A percentile compares a stretch with the other conserved stretches of the same genome.
phyloP scores from a whole-genome alignment of 1,139 yeast genomes.

The Suhomyces coccinellae region DNA sequence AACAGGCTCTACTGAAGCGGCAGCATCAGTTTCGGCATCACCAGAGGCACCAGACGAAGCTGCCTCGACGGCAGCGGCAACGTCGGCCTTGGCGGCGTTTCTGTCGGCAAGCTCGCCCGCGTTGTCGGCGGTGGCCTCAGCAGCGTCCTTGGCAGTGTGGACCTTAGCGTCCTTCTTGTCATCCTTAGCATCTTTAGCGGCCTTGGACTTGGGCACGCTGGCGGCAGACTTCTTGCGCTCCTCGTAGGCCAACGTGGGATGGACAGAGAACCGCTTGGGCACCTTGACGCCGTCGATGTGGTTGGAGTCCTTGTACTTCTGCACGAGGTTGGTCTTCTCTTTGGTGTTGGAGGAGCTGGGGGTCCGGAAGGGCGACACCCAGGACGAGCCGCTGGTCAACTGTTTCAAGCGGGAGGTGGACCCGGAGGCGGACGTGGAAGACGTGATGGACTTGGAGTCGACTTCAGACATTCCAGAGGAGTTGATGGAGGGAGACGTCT shows the following conservation, averaged over 20 bases:
- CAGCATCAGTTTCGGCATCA: not conserved
- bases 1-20: not conserved
- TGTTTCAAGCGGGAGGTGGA: conserved; percentile 31
- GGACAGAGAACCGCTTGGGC: conserved; percentile 44
- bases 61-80: too few species aligned
- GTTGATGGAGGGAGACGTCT: not conserved
- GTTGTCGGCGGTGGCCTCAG: not conserved
- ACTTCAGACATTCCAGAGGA: conserved; percentile 25
- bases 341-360: conserved; percentile 16
- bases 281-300: conserved; percentile 37
- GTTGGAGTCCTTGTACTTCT: conserved; percentile 37
- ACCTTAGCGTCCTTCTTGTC: too few species aligned
- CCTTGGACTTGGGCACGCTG: not conserved
- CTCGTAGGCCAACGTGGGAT: conserved; percentile 44
- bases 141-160: conserved; percentile 8
- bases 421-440: conserved; percentile 10
- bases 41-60: too few species aligned
- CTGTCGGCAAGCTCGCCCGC: too few species aligned
- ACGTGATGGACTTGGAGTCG: conserved; percentile 11
- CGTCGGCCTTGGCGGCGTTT: not conserved
- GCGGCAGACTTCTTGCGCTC: conserved; percentile 19
- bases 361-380: conserved; percentile 57
- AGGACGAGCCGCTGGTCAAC: conserved; percentile 38
- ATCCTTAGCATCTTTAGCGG: conserved; percentile 3
- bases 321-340: conserved; percentile 31